Conservation (phyloP, 1,284 basidiomycete genomes). For the Apiotrichum porosum region DNA sequence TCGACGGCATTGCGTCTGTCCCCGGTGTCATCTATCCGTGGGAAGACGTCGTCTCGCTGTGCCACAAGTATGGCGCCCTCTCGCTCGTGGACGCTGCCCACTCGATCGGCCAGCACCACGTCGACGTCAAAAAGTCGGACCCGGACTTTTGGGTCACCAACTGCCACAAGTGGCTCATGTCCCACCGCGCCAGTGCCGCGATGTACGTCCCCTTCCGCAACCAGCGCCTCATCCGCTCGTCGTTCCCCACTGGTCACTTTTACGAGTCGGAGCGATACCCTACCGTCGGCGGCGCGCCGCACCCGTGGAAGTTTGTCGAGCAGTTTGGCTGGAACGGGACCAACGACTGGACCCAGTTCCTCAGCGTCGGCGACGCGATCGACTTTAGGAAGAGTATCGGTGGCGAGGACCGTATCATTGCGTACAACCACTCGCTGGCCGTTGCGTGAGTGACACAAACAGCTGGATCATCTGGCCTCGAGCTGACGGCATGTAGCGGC, state of each 20-base stretch:
- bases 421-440: conserved; percentile 70
- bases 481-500: conserved; percentile 50
- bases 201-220: conserved; percentile 75
- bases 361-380: conserved; percentile 55
- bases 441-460: conserved; percentile 50
- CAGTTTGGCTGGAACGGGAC: conserved; percentile 40
- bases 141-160: conserved; percentile 83
- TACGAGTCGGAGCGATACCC: conserved; percentile 55
- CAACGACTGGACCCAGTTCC: conserved; percentile 27
- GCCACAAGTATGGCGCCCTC: conserved; percentile 62
- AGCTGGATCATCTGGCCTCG: too few relatives aligned
- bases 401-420: conserved; percentile 72
- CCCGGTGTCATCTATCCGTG: conserved; percentile 72
- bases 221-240: conserved; percentile 67
- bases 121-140: conserved; percentile 58
- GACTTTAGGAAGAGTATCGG: conserved; percentile 75
- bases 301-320: conserved; percentile 52
- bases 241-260: conserved; percentile 65
- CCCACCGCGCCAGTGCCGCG: conserved; percentile 64
- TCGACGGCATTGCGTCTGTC: conserved; percentile 67
- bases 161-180: conserved; percentile 74
- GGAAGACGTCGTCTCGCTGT: conserved; percentile 68
- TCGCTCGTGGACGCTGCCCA: conserved; percentile 80
- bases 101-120: conserved; percentile 58
- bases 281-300: conserved; percentile 15